Evolutionary conservation across 768 basidiomycete genomes (phyloP).

Genomic region (Psilocybe sp.): DNA sequence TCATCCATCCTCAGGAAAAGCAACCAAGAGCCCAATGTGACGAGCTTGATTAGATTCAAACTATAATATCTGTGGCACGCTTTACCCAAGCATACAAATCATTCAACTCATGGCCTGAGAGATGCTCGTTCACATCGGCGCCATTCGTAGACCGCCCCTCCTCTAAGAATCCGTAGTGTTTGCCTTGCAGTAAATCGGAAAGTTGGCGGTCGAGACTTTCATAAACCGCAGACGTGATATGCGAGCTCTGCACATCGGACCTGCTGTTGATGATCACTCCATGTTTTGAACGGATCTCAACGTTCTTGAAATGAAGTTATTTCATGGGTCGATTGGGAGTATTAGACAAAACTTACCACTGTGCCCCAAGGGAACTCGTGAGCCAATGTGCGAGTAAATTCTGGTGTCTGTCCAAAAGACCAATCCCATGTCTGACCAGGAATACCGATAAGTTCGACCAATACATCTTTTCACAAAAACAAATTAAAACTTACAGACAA

Average conservation of each 20-base stretch:
- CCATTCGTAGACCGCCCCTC: constrained; percentile 2
- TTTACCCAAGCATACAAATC: too few species aligned
- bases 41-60: too few species aligned
- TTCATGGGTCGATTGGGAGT: not conserved
- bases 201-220: constrained; percentile 7
- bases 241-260: constrained; percentile 23
- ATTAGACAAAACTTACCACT: constrained; percentile 32
- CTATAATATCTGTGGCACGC: too few species aligned
- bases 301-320: constrained; percentile 29
- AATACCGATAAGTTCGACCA: not conserved
- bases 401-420: constrained; percentile 90
- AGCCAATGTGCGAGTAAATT: constrained; percentile 69
- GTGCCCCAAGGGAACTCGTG: constrained; percentile 50
- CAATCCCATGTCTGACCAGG: constrained; percentile 81
- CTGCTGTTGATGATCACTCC: constrained; percentile 57
- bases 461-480: not conserved
- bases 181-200: constrained; percentile 19
- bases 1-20: too few species aligned
- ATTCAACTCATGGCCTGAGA: not conserved
- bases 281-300: constrained; percentile 57
- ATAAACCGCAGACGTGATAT: constrained; percentile 8
- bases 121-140: not conserved
- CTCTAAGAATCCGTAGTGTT: constrained; percentile 35
- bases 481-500: constrained; percentile 52
- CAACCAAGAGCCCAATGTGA: too few species aligned